Base-by-base conservation (phyloP, 495 filamentous ascomycete species). In the Penicillium taxi region DNA sequence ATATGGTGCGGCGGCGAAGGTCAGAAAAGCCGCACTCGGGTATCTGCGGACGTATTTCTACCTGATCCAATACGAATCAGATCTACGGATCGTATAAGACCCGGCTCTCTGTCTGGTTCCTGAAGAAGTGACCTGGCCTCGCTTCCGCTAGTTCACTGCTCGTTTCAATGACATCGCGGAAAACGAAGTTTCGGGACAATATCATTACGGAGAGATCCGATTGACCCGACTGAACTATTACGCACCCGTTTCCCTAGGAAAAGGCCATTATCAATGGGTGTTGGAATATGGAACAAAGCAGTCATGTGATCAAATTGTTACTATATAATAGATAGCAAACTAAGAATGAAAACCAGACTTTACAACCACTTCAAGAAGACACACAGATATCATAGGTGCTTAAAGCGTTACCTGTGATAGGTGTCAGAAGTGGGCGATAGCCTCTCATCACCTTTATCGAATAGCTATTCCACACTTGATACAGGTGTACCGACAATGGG, bases 31-130 rank as follows among this genome's bases (percentile, higher is more conserved):
- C 20, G 25, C 26, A 32, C 33, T 43, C 9, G 26, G 40, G 14
- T 43, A 31, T 36, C 33, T 43, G 28, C 40, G 40, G 19, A 32
- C 40, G 9, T 43, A 43, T 32, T 36, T 36, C 20, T 37, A 37
- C 18, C 40, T 43, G 4, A 43, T 43, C 9, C 15, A 32, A 20
- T 24, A 43, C 20, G 26, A 37, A 37, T 43, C 33, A 24, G 40
- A 43, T 26, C 26, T 43, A 30, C 13, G 33, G 17, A 23, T 43
- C 11, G 27, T 27, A 30, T 5, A 30, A 15, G 12, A 15, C 18
- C n/a, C 11, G 13, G 12, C 11, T 30, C 28, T 30, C 9, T 15
- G 14, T 5, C 28, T 30, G 4, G 28, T 16, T 15, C 1, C n/a
- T 30, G 14, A 30, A 9, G 12, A 30, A 0, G 28, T 30, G 11